Evolutionary conservation across 371 early-diverging fungal species (phyloP).

Genomic region (Mucor piriformis): DNA sequence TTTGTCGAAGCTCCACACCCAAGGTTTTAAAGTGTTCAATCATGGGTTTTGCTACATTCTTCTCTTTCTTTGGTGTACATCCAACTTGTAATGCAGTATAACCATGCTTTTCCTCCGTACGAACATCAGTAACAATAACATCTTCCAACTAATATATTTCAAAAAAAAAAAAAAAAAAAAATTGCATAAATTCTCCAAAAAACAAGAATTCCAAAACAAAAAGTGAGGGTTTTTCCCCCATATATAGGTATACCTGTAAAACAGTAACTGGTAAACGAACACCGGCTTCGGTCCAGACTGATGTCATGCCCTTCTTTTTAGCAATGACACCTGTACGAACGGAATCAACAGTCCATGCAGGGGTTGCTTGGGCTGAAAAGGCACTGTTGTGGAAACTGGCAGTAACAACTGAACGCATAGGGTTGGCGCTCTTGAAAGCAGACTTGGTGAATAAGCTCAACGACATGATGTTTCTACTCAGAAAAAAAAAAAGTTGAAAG

Average conservation of each 20-base stretch:
- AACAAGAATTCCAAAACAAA: no score
- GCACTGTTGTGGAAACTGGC: constrained; percentile 37
- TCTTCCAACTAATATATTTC: constrained; percentile 62
- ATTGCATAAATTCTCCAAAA: neutral
- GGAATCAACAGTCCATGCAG: constrained; percentile 47
- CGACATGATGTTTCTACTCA: constrained; percentile 7
- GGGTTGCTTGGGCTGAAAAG: constrained; percentile 28
- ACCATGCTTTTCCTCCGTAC: constrained; percentile 65
- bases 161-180: neutral
- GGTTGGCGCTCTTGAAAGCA: constrained; percentile 7
- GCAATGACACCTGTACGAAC: constrained; percentile 83
- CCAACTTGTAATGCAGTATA: constrained; percentile 83
- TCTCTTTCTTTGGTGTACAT: constrained; percentile 64
- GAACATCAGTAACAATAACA: constrained; percentile 72
- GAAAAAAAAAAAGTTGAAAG: neutral
- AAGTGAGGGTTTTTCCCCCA: neutral
- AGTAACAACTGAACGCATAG: constrained; percentile 23
- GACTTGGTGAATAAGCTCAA: constrained; percentile 21
- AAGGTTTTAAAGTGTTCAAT: constrained; percentile 76
- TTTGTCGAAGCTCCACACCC: constrained; percentile 76
- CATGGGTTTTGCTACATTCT: constrained; percentile 69
- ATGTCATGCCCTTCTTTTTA: constrained; percentile 92
- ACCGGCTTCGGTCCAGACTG: constrained; percentile 94
- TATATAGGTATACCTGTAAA: constrained; percentile 68
- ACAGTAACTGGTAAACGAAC: constrained; percentile 91